A percentile compares a stretch with the other conserved stretches of the same genome.
These are phyloP conservation scores for Lanmaoa rubissima DNA, from an alignment of 768 basidiomycete genomes.

Conservation along the genomic window DNA sequence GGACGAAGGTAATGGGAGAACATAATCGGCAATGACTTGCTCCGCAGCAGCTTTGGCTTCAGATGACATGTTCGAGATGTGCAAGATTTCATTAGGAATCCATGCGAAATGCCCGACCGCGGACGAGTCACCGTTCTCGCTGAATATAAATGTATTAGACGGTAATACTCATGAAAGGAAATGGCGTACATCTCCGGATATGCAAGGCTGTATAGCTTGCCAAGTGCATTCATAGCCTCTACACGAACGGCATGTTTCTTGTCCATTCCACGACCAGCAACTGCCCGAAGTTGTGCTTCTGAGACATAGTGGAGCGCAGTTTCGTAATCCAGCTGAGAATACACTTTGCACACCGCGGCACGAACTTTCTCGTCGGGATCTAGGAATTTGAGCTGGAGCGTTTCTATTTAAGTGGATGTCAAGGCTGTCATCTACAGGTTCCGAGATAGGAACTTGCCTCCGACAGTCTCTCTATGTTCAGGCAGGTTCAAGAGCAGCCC, in stretches of 20 bases:
- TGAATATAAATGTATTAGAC: conserved; percentile 30
- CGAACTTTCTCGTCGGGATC: conserved; percentile 95
- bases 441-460: conserved; percentile 51
- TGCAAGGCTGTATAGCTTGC: conserved; percentile 75
- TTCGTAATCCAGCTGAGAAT: conserved; percentile 87
- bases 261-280: conserved; percentile 77
- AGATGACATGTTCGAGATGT: conserved; percentile 44
- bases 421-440: not conserved
- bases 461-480: conserved; percentile 66
- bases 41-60: conserved; percentile 71
- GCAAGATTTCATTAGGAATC: conserved; percentile 81
- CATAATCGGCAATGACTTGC: conserved; percentile 63
- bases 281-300: conserved; percentile 52
- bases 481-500: conserved; percentile 62
- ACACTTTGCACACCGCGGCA: conserved; percentile 77
- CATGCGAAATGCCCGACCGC: conserved; percentile 84
- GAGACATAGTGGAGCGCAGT: conserved; percentile 81
- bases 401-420: conserved; percentile 39
- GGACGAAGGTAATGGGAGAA: conserved; percentile 73
- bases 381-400: conserved; percentile 59
- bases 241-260: conserved; percentile 73
- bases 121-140: conserved; percentile 73
- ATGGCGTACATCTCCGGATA: conserved; percentile 82
- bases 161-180: not conserved
- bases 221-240: conserved; percentile 77